A percentile compares a stretch with the other conserved stretches of the same genome.
These are phyloP conservation scores for Podospora didyma DNA, from an alignment of 495 filamentous ascomycete genomes.

Conservation along the genomic window DNA sequence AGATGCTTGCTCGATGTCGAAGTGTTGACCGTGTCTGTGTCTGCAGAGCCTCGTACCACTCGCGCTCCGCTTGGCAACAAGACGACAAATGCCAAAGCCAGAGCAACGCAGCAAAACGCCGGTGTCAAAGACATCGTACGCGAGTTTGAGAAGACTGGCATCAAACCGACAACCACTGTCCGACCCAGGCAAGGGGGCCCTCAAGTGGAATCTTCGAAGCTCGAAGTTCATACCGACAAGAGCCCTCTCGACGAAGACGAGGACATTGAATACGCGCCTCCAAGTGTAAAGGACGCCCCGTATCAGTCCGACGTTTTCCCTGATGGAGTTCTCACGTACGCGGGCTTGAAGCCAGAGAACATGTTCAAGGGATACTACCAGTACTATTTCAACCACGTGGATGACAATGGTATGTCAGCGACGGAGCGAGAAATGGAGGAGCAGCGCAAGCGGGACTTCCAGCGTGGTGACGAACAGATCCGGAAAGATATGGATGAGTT, in stretches of 20 bases:
- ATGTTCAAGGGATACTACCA: slow-evolving; percentile 65
- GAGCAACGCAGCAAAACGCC: slow-evolving; percentile 53
- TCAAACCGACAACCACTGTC: slow-evolving; percentile 30
- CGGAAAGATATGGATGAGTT: slow-evolving; percentile 52
- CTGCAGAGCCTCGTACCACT: slow-evolving; percentile 54
- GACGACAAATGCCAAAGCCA: slow-evolving; percentile 91
- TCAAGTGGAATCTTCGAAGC: slow-evolving; percentile 41
- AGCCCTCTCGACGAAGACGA: slow-evolving; percentile 48
- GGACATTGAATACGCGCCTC: slow-evolving; percentile 53
- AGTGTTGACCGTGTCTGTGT: neutral
- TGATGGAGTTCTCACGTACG: slow-evolving; percentile 48
- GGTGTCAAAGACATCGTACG: slow-evolving; percentile 38
- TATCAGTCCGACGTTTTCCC: slow-evolving; percentile 76
- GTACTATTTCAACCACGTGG: slow-evolving; percentile 60
- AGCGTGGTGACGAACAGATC: slow-evolving; percentile 58
- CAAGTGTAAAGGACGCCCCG: slow-evolving; percentile 54
- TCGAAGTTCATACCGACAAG: slow-evolving; percentile 37
- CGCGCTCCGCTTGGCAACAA: slow-evolving; percentile 87
- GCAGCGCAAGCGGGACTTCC: slow-evolving; percentile 46
- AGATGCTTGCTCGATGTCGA: slow-evolving; percentile 26
- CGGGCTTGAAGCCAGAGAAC: slow-evolving; percentile 52
- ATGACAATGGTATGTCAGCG: slow-evolving; percentile 61
- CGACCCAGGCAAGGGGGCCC: slow-evolving; percentile 37
- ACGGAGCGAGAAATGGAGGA: slow-evolving; percentile 59
- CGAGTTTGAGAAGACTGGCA: slow-evolving; percentile 40